phyloP scores from a whole-genome alignment of 2,329 filamentous ascomycete genomes.

The Nothophaeocryptopus gaeumannii region DNA sequence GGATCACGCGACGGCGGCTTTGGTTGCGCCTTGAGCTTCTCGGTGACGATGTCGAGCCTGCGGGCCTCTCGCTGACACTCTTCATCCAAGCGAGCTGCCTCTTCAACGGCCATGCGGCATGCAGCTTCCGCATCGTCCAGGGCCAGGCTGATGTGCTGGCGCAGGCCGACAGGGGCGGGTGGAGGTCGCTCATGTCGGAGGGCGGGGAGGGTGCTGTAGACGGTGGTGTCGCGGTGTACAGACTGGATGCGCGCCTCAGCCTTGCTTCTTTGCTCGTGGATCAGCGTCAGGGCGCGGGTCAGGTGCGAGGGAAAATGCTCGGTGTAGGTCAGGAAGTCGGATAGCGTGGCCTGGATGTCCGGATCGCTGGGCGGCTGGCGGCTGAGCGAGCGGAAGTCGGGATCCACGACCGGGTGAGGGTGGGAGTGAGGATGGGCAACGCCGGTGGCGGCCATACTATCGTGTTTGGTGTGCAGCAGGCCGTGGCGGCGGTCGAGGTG shows the following conservation, averaged over 20 bases:
- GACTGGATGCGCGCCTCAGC: constrained; percentile 43
- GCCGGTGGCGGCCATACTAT: background rate
- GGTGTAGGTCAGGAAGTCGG: constrained; percentile 67
- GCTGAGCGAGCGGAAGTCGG: constrained; percentile 34
- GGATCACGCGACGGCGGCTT: constrained; percentile 60
- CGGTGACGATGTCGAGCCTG: constrained; percentile 57
- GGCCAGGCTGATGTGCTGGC: constrained; percentile 56
- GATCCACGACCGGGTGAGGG: constrained; percentile 21
- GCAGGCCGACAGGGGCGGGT: constrained; percentile 48
- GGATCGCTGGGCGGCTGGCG: constrained; percentile 48
- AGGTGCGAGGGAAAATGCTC: constrained; percentile 66
- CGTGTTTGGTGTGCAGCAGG: background rate
- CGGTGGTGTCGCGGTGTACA: constrained; percentile 49
- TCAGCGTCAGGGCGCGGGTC: constrained; percentile 60
- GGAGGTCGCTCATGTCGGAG: constrained; percentile 47
- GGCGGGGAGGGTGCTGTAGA: constrained; percentile 51
- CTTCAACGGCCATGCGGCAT: constrained; percentile 37
- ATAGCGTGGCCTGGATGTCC: constrained; percentile 64
- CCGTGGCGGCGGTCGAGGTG: constrained; percentile 20
- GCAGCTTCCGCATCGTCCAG: constrained; percentile 35
- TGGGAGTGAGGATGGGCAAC: constrained; percentile 23
- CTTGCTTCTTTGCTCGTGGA: constrained; percentile 51
- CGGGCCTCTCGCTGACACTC: constrained; percentile 43
- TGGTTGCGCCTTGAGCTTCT: constrained; percentile 61
- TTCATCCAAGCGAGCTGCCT: constrained; percentile 34